phyloP scores from a whole-genome alignment of 495 filamentous ascomycete genomes.

The Bacidia rubella region DNA sequence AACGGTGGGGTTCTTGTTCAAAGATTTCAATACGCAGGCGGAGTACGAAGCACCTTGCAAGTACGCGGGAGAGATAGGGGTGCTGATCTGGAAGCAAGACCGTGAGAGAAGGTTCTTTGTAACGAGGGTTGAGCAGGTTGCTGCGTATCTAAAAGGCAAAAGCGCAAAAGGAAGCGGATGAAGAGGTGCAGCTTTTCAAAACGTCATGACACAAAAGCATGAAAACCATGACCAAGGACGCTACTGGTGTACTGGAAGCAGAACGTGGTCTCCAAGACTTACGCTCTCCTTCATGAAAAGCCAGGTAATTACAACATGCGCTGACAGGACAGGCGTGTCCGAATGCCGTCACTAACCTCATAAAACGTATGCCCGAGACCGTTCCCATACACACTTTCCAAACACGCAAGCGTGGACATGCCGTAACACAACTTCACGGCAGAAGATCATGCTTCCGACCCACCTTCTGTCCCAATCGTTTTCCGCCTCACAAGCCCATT shows the following conservation, averaged over 20 bases:
- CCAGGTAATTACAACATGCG: no score
- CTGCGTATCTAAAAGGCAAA: constrained; percentile 58
- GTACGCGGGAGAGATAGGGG: constrained; percentile 89
- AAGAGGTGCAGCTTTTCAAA: background rate
- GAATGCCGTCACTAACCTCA: no score
- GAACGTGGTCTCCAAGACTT: no score
- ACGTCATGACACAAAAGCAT: no score
- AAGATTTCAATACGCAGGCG: constrained; percentile 60
- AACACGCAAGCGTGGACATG: no score
- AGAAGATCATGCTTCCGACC: background rate
- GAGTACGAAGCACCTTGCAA: constrained; percentile 63
- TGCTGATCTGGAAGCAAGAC: constrained; percentile 75
- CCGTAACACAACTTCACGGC: no score
- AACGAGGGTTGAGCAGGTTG: constrained; percentile 70
- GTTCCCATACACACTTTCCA: no score
- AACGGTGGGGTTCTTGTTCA: constrained; percentile 73
- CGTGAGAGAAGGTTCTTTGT: constrained; percentile 74
- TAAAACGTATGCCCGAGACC: no score
- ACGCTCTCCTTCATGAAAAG: no score
- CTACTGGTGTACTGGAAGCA: no score
- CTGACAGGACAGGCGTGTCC: no score
- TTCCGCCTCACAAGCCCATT: constrained; percentile 12
- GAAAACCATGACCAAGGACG: no score
- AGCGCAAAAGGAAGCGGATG: constrained; percentile 21
- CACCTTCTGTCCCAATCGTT: background rate